Evolutionary conservation across 2,329 filamentous ascomycete species (phyloP), one percentile per base, ranked within the genome.

Genomic region (Phyllosticta citribraziliensis): DNA sequence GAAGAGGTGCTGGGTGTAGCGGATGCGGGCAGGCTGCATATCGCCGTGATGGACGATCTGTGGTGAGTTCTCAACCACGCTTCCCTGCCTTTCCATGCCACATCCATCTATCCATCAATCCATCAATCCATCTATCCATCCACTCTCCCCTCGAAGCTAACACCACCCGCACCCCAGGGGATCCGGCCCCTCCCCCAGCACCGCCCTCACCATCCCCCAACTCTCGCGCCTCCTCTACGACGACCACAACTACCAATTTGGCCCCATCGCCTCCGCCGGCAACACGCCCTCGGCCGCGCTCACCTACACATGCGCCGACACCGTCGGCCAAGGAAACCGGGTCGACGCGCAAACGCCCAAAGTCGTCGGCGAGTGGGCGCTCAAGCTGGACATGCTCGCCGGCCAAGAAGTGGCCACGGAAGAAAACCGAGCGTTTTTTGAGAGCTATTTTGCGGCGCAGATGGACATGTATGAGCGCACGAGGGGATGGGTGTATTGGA

Each of bases 401-500:
- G 52, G n/a, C 1, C 33, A 35, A 1, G 60, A 58, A 51, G 6
- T 14, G 51, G 40, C n/a, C 0, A 51, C 22, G 27, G 27, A 30
- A 30, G 27, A 30, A 10, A 30, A 62, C n/a, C 67, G 69, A 58
- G 72, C 69, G 1, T 87, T 84, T 69, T 86, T 86, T 68, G 71
- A 65, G 55, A 70, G 76, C 53, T 86, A 79, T 76, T 86, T 82
- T 70, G 79, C 80, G 0, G 82, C 82, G 0, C 83, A 85, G 70
- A 76, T 79, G 0, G 73, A 77, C 53, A 71, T 78, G 0, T 86
- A 84, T 66, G 83, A 86, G 72, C 76, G 75, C 61, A 71, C 75
- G 17, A 73, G 74, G 8, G 82, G 82, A 0, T 85, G 82, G 82
- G 69, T 82, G 2, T 86, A 84, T 66, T 86, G 84, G 83, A 77